A percentile compares a stretch with the other conserved stretches of the same genome.
phyloP scores from a whole-genome alignment of 2,329 filamentous ascomycete genomes.

The Coniochaeta prunicola region DNA sequence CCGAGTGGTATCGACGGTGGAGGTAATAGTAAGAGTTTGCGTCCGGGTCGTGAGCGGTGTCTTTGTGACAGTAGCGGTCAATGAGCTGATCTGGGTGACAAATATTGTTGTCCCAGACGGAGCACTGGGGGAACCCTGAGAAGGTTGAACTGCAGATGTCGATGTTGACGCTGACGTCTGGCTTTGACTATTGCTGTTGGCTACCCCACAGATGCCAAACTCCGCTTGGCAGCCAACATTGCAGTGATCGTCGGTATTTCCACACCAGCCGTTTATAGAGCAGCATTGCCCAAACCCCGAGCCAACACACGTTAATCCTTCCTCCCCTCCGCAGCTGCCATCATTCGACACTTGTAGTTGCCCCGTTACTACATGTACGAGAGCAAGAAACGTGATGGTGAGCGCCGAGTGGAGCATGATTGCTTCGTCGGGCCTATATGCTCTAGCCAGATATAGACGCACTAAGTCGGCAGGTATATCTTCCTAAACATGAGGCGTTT shows the following conservation, averaged over 20 bases:
- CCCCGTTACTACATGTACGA: neutral
- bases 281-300: constrained; percentile 7
- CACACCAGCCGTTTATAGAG: constrained; percentile 9
- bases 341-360: neutral
- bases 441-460: neutral
- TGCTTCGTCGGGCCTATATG: neutral
- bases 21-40: neutral
- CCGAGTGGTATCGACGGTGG: neutral
- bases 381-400: neutral
- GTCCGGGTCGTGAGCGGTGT: neutral
- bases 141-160: neutral
- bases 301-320: constrained; percentile 5
- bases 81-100: neutral
- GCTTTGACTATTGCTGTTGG: neutral
- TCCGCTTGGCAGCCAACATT: constrained; percentile 3
- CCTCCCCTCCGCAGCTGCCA: neutral
- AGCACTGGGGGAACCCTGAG: neutral
- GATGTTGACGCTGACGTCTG: neutral
- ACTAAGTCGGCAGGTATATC: neutral
- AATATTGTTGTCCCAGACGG: neutral
- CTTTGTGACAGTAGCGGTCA: neutral
- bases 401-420: neutral
- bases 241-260: constrained; percentile 6
- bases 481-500: neutral
- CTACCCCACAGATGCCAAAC: constrained; percentile 4